These are phyloP conservation scores for Cenchrus americanus DNA, from an alignment of 176 grass and related monocot species.

Conservation along the genomic window DNA sequence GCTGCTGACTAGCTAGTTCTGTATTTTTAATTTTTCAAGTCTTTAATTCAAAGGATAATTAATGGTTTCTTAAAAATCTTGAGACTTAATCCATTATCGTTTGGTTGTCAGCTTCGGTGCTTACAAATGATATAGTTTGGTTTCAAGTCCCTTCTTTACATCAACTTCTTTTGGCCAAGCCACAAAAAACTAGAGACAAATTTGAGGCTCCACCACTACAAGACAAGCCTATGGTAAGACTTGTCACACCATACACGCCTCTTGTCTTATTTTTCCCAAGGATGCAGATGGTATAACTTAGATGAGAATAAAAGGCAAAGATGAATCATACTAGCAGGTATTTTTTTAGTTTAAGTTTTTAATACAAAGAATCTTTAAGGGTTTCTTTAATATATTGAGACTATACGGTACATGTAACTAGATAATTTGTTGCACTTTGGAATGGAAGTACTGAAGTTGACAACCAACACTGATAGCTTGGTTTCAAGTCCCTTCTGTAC, in stretches of 20 bases:
- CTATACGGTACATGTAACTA: no score
- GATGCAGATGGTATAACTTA: background rate
- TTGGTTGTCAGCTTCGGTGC: no score
- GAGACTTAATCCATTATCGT: no score
- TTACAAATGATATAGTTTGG: background rate
- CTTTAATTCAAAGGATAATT: background rate
- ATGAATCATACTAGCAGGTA: slow-evolving; percentile 1
- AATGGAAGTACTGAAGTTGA: no score
- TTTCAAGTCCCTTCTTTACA: background rate
- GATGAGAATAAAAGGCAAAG: background rate
- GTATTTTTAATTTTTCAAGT: background rate
- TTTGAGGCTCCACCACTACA: background rate
- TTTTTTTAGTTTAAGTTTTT: no score
- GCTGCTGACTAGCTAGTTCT: background rate
- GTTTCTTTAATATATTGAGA: no score
- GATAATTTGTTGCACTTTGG: no score
- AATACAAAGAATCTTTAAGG: no score
- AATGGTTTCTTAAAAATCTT: background rate
- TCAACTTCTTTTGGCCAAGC: background rate
- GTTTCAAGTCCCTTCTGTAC: no score
- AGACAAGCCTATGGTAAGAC: background rate
- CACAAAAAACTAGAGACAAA: slow-evolving; percentile 9
- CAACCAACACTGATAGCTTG: no score
- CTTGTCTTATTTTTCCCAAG: background rate
- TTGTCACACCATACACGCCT: background rate